Evolutionary conservation across 768 basidiomycete species (phyloP).

Genomic region (Rhizopogon rudus): DNA sequence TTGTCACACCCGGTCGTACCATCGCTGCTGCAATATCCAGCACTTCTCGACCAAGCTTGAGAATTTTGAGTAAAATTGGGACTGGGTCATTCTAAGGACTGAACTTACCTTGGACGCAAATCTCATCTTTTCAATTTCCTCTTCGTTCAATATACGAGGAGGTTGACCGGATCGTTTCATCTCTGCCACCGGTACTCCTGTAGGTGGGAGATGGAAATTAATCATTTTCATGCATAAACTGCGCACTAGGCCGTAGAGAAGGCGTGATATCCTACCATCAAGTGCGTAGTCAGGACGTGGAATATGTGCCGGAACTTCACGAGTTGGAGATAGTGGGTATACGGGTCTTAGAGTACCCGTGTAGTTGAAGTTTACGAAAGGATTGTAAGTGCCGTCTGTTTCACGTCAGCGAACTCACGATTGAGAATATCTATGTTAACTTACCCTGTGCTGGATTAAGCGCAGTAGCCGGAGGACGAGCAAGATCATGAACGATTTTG

Average conservation of each 20-base stretch:
- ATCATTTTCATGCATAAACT: slow-evolving; percentile 14
- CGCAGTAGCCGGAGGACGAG: slow-evolving; percentile 23
- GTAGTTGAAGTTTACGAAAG: slow-evolving; percentile 71
- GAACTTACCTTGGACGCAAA: slow-evolving; percentile 73
- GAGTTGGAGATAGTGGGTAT: slow-evolving; percentile 82
- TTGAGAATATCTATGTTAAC: background rate
- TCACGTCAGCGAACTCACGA: background rate
- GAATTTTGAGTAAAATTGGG: background rate
- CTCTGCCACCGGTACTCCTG: slow-evolving; percentile 62
- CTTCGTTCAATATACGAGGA: slow-evolving; percentile 57
- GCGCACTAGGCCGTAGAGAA: slow-evolving; percentile 24
- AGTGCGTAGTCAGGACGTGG: slow-evolving; percentile 81
- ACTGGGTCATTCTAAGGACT: background rate
- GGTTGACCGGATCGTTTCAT: slow-evolving; percentile 51
- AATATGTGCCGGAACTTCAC: slow-evolving; percentile 79
- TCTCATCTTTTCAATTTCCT: slow-evolving; percentile 89
- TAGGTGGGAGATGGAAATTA: slow-evolving; percentile 5
- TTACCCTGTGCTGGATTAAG: slow-evolving; percentile 2
- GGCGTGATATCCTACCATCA: slow-evolving; percentile 39
- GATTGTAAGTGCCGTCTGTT: slow-evolving; percentile 74
- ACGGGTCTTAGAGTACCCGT: slow-evolving; percentile 76
- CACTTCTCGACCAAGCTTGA: slow-evolving; percentile 85
- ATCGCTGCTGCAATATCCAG: slow-evolving; percentile 86
- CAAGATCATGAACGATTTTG: slow-evolving; percentile 70
- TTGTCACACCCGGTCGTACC: slow-evolving; percentile 88